Evolutionary conservation across 352 stramenopile genomes (phyloP).

Genomic region (Phytophthora nicotianae): DNA sequence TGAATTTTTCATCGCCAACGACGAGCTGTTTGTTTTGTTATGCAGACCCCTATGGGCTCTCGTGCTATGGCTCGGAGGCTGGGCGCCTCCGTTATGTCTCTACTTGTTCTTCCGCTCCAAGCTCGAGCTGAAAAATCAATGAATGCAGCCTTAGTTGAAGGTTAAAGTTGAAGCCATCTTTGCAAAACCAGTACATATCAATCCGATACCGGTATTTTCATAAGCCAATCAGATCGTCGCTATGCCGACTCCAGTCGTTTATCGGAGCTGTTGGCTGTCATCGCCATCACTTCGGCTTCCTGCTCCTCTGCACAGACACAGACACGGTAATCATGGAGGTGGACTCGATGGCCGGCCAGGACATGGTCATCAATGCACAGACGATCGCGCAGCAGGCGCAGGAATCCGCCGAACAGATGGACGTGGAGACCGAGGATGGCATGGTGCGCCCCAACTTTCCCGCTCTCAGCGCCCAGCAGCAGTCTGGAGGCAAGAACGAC

Average conservation of each 20-base stretch:
- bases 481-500: constrained; percentile 91
- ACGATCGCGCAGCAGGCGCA: constrained; percentile 55
- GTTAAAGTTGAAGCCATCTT: constrained; percentile 3
- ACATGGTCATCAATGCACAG: constrained; percentile 69
- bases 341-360: constrained; percentile 62
- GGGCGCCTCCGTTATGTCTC: constrained; percentile 35
- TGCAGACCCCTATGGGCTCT: constrained; percentile 60
- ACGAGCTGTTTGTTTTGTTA: neutral
- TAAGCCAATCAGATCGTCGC: constrained; percentile 32
- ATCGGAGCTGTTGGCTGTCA: constrained; percentile 22
- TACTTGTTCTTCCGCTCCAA: constrained; percentile 36
- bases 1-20: neutral
- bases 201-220: constrained; percentile 19
- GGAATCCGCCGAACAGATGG: constrained; percentile 53
- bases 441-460: constrained; percentile 72
- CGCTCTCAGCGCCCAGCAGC: constrained; percentile 76
- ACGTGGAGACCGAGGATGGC: constrained; percentile 62
- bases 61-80: constrained; percentile 36
- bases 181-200: constrained; percentile 1
- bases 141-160: neutral
- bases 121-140: constrained; percentile 42
- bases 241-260: constrained; percentile 57
- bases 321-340: constrained; percentile 58
- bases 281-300: constrained; percentile 30
- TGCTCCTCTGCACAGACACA: constrained; percentile 3